phyloP scores from a whole-genome alignment of 129 eudicot genomes.

The Centrapalus pauciflorus region DNA sequence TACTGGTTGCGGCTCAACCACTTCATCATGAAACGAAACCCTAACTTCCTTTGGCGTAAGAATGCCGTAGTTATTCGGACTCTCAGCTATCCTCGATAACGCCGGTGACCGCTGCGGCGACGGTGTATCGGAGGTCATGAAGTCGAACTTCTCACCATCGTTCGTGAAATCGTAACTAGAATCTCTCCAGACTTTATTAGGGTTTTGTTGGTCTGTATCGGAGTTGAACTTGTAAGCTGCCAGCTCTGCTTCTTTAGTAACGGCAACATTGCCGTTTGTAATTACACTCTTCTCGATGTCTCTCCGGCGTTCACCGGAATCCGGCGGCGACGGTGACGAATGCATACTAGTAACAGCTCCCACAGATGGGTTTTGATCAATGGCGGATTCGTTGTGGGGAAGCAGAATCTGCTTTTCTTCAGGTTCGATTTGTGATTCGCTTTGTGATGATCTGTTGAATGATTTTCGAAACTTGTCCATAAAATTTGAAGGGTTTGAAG shows the following conservation, averaged over 20 bases:
- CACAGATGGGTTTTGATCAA: slow-evolving; percentile 2
- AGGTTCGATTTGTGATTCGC: not conserved
- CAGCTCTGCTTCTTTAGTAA: not conserved
- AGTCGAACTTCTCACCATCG: slow-evolving; percentile 10
- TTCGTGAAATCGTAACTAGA: slow-evolving; percentile 17
- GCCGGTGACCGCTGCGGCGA: slow-evolving; percentile 8
- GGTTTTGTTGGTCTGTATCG: not conserved
- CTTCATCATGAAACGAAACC: slow-evolving; percentile 21
- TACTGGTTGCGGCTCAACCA: slow-evolving; percentile 18
- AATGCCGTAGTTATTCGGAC: slow-evolving; percentile 13
- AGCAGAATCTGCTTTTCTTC: slow-evolving; percentile 24
- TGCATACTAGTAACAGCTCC: not conserved
- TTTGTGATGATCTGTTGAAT: slow-evolving; percentile 12
- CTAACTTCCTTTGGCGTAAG: slow-evolving; percentile 11
- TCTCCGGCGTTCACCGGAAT: slow-evolving; percentile 15
- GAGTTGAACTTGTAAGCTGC: not conserved
- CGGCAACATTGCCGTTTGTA: slow-evolving; percentile 21
- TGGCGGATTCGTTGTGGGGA: slow-evolving; percentile 2
- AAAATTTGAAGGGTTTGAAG: not conserved
- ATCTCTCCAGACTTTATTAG: slow-evolving; percentile 11
- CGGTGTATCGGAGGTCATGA: not conserved
- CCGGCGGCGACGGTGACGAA: slow-evolving; percentile 20
- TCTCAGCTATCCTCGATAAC: slow-evolving; percentile 17
- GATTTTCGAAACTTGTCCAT: slow-evolving; percentile 25
- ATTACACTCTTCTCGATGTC: not conserved